Base-by-base conservation (phyloP, 2,329 filamentous ascomycete genomes). In the Truncatella angustata region DNA sequence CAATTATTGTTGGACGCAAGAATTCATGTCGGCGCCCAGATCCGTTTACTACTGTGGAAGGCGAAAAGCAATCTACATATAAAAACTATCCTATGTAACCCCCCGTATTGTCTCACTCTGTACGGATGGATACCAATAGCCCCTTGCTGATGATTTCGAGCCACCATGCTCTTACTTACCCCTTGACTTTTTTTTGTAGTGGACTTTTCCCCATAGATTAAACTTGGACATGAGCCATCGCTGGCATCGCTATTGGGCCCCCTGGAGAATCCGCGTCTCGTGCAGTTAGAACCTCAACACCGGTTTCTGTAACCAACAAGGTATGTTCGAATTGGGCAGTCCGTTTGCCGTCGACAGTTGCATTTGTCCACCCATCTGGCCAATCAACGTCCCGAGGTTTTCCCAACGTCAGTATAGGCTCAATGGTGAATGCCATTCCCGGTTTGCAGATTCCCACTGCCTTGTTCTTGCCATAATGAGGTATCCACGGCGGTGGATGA, bases 311-410 rank as follows among this genome's bases (percentile, higher is more conserved):
- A 3, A 93, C 88, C n/a, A 94, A 74, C 40, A 94, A 71, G 0
- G 88, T 92, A 66, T 94, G 90, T 67, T 94, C 88, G 65, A 97
- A 97, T 66, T 97, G 93, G 11, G 93, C 93, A 12, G 91, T 95
- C 66, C 84, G 77, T 69, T 87, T 88, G 49, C 93, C 93, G 68
- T 97, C 93, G 50, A 84, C 81, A 0, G 93, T 97, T 7, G 89
- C 88, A 70, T 90, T 95, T 1, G 93, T 97, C 93, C 93, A 97
- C 75, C 97, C 90, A 67, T 97, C 93, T 1, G 93, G 93, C 93
- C 93, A 97, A 0, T 91, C 96, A 67, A 92, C 89, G 67, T 97
- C 93, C 57, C 83, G 84, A 71, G 95, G 87, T 52, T 88, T 91
- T 50, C 93, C 93, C 50, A 96, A 72, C 40, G 90, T 90, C 67